These are phyloP conservation scores for Lentinus polychrous DNA, from an alignment of 1,284 basidiomycete species.

Conservation along the genomic window DNA sequence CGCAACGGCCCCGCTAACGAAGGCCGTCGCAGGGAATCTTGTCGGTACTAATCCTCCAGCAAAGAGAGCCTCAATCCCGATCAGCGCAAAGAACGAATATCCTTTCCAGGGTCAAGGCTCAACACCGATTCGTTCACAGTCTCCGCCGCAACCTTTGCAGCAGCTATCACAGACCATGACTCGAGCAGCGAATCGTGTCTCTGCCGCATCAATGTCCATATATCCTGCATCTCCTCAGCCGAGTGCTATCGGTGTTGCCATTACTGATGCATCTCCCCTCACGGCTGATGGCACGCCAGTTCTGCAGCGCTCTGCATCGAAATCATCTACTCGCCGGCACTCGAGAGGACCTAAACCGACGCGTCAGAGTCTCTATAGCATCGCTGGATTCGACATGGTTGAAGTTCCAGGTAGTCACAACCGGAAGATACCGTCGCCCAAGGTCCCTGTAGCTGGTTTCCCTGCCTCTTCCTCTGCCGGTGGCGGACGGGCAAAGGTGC, in stretches of 20 bases:
- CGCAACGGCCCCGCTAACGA: slow-evolving; percentile 9
- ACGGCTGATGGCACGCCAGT: slow-evolving; percentile 38
- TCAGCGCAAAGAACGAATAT: slow-evolving; percentile 9
- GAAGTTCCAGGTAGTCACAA: background rate
- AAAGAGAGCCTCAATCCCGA: slow-evolving; percentile 3
- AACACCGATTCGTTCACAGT: slow-evolving; percentile 4
- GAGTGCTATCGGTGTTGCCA: slow-evolving; percentile 36
- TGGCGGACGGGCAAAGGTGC: slow-evolving; percentile 51
- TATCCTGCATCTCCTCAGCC: slow-evolving; percentile 41
- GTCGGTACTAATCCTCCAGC: background rate
- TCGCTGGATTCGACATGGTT: background rate
- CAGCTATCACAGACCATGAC: slow-evolving; percentile 16
- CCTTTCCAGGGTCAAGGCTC: slow-evolving; percentile 9
- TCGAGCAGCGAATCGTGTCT: slow-evolving; percentile 32
- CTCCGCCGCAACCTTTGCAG: slow-evolving; percentile 12
- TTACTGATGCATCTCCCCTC: slow-evolving; percentile 33
- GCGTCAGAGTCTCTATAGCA: slow-evolving; percentile 25
- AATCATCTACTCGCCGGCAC: slow-evolving; percentile 16
- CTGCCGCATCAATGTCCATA: slow-evolving; percentile 43
- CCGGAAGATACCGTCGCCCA: slow-evolving; percentile 10
- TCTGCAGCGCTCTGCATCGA: slow-evolving; percentile 19
- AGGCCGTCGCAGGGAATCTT: background rate
- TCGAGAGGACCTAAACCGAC: slow-evolving; percentile 18
- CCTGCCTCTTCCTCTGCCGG: background rate
- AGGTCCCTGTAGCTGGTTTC: background rate